Percentiles rank a stretch among this genome's conserved stretches.
Evolutionary conservation across 495 filamentous ascomycete species (phyloP).

Genomic region (Lepidopterella palustris): DNA sequence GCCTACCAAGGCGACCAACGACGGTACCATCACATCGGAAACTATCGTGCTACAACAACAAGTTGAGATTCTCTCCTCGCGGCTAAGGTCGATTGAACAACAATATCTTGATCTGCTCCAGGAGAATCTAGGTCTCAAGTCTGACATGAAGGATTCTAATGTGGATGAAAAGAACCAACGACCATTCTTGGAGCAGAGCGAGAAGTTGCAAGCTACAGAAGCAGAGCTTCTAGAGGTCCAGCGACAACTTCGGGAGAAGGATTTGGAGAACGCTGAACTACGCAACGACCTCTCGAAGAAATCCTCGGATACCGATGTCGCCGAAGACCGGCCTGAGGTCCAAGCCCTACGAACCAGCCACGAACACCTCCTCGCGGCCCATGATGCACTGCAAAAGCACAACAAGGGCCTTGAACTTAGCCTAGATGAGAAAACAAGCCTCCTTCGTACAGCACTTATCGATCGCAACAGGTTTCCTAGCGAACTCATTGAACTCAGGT

Average conservation of each 20-base stretch:
- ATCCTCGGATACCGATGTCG: conserved; percentile 20
- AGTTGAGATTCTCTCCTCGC: conserved; percentile 25
- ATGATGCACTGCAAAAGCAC: conserved; percentile 31
- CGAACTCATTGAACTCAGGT: conserved; percentile 31
- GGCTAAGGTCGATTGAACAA: conserved; percentile 27
- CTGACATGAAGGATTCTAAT: conserved; percentile 17
- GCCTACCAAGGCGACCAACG: conserved; percentile 5
- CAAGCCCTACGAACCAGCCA: conserved; percentile 18
- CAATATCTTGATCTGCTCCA: conserved; percentile 34
- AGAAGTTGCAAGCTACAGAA: conserved; percentile 33
- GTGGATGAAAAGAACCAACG: conserved; percentile 22
- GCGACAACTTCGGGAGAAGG: conserved; percentile 21
- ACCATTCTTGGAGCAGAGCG: conserved; percentile 27
- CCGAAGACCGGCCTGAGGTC: conserved; percentile 7
- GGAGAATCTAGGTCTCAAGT: conserved; percentile 32
- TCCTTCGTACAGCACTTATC: conserved; percentile 33
- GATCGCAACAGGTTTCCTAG: conserved; percentile 35
- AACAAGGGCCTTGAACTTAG: conserved; percentile 34
- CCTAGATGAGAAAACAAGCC: conserved; percentile 36
- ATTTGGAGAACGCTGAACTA: conserved; percentile 28
- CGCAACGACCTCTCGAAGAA: conserved; percentile 45
- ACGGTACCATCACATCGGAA: conserved; percentile 10
- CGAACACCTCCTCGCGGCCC: conserved; percentile 35
- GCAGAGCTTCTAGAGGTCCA: conserved; percentile 17
- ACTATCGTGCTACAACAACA: conserved; percentile 28